phyloP scores from a whole-genome alignment of 331 rosid species.

The Prunus yedoensis region DNA sequence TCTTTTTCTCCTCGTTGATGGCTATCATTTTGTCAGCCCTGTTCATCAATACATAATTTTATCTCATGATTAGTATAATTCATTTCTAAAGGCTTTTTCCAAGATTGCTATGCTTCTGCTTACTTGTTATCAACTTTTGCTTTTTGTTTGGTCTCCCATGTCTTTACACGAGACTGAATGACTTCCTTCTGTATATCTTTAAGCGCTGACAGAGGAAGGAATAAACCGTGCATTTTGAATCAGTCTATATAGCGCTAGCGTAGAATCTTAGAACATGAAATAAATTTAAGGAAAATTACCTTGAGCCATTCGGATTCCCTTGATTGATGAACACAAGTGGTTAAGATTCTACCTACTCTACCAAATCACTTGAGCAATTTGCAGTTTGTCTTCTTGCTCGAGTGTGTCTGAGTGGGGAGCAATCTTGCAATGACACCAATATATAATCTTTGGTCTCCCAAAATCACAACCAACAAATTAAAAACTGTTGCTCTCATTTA shows the following conservation, averaged over 20 bases:
- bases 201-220: neutral
- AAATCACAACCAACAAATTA: neutral
- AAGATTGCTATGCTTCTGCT: no score
- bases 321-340: neutral
- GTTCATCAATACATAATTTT: neutral
- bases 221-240: neutral
- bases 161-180: neutral
- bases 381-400: neutral
- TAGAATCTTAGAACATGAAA: no score
- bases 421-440: neutral
- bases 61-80: no score
- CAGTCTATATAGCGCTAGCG: neutral
- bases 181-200: neutral
- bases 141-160: neutral
- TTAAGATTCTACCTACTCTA: neutral
- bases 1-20: neutral
- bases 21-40: neutral
- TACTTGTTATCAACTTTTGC: neutral
- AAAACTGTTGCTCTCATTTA: neutral
- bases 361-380: neutral
- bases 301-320: neutral
- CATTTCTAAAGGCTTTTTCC: no score
- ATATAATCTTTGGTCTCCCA: neutral
- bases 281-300: neutral
- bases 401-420: neutral